Evolutionary conservation across 805 yeast genomes (phyloP).

Genomic region (Komagataella phaffii): DNA sequence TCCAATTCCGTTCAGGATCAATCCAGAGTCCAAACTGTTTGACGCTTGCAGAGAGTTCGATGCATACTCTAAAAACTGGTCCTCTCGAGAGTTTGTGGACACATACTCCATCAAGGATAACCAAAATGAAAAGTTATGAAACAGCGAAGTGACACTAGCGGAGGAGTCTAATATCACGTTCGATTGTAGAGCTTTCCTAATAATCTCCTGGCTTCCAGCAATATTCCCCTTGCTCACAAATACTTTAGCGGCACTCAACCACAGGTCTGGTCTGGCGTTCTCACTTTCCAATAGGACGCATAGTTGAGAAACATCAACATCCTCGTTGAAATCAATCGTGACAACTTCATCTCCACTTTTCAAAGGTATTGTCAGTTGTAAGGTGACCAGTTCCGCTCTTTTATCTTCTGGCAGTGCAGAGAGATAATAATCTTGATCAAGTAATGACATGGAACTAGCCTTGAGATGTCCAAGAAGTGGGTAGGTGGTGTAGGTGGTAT

Average conservation of each 20-base stretch:
- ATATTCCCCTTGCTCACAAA: constrained; percentile 51
- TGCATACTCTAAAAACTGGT: constrained; percentile 6
- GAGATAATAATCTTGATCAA: neutral
- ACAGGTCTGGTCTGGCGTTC: constrained; percentile 58
- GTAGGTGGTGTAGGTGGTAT: neutral
- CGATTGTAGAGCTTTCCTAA: constrained; percentile 41
- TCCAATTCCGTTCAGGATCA: constrained; percentile 32
- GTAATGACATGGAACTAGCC: neutral
- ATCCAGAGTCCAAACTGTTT: constrained; percentile 51
- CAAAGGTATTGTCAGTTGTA: constrained; percentile 43
- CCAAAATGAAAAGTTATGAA: constrained; percentile 66
- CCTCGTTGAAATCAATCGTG: constrained; percentile 66
- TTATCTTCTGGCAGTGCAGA: neutral
- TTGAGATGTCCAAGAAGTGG: neutral
- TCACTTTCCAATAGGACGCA: constrained; percentile 71
- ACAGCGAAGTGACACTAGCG: constrained; percentile 29
- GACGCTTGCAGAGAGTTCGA: constrained; percentile 56
- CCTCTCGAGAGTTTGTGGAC: constrained; percentile 26
- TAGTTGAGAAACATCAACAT: constrained; percentile 77
- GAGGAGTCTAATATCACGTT: constrained; percentile 17
- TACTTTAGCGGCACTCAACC: constrained; percentile 77
- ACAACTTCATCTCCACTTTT: constrained; percentile 73
- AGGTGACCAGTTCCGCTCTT: constrained; percentile 3
- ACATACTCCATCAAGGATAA: constrained; percentile 34
- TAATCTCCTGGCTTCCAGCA: constrained; percentile 51